These are phyloP conservation scores for Penicillium sp. DNA, from an alignment of 2,329 filamentous ascomycete genomes.

Conservation along the genomic window DNA sequence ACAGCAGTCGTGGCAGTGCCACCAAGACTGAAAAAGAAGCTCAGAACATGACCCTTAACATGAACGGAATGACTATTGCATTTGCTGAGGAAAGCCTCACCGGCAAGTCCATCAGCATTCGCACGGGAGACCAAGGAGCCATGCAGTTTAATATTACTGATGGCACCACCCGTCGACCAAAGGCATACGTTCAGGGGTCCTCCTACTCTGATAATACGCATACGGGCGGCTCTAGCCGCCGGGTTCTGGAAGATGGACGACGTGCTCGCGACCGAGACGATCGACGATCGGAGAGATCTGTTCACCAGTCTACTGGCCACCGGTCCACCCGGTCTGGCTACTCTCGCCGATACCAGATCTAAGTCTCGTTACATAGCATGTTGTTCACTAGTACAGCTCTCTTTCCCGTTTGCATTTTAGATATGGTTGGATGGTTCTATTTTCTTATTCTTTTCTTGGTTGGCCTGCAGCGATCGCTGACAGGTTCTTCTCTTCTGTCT, in stretches of 20 bases:
- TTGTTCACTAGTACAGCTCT: background rate
- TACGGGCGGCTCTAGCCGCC: slow-evolving; percentile 29
- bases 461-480: slow-evolving; percentile 6
- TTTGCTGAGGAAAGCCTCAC: slow-evolving; percentile 38
- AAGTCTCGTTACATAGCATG: background rate
- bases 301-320: slow-evolving; percentile 35
- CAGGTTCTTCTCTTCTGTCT: slow-evolving; percentile 8
- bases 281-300: slow-evolving; percentile 37
- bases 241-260: slow-evolving; percentile 35
- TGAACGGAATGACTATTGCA: slow-evolving; percentile 43
- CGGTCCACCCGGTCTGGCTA: slow-evolving; percentile 42
- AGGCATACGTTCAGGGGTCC: slow-evolving; percentile 39
- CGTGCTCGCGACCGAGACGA: slow-evolving; percentile 32
- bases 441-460: slow-evolving; percentile 5
- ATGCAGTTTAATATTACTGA: slow-evolving; percentile 42
- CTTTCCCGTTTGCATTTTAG: slow-evolving; percentile 2
- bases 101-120: slow-evolving; percentile 41
- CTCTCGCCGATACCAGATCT: slow-evolving; percentile 17
- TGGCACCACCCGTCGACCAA: slow-evolving; percentile 30
- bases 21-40: slow-evolving; percentile 36
- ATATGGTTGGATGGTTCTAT: slow-evolving; percentile 4
- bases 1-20: slow-evolving; percentile 42
- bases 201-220: slow-evolving; percentile 34
- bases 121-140: slow-evolving; percentile 38
- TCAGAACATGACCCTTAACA: slow-evolving; percentile 40